A percentile compares a stretch with the other conserved stretches of the same genome.
phyloP scores from a whole-genome alignment of 179 eudicot genomes.

The Sideroxylon spinosum region DNA sequence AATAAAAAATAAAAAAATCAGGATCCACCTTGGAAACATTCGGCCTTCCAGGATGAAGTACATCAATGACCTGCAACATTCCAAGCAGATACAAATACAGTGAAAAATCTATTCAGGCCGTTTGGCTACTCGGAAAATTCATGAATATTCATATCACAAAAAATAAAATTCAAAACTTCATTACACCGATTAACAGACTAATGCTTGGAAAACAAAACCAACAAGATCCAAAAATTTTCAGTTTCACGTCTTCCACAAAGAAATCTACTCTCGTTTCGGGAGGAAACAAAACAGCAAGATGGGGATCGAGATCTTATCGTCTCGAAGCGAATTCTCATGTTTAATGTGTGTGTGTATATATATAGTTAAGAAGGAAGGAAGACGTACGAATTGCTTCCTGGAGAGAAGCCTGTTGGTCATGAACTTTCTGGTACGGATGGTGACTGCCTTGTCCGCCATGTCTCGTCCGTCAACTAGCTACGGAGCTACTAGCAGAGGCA shows the following conservation, averaged over 20 bases:
- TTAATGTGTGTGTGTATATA: background rate
- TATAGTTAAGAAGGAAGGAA: background rate
- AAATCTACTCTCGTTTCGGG: too few species aligned
- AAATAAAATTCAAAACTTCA: background rate
- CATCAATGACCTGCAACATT: conserved; percentile 55
- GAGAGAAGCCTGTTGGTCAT: conserved; percentile 86
- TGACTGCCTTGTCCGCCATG: conserved; percentile 87
- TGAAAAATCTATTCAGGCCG: background rate
- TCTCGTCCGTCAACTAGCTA: background rate
- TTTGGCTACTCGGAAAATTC: background rate
- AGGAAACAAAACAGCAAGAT: background rate
- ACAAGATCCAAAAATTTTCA: too few species aligned
- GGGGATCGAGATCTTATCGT: background rate
- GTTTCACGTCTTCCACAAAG: too few species aligned
- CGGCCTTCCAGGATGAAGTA: conserved; percentile 77
- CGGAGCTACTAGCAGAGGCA: background rate
- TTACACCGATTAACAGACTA: too few species aligned
- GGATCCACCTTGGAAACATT: conserved; percentile 66
- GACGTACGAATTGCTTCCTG: conserved; percentile 68
- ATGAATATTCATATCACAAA: background rate
- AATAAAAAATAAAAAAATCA: too few species aligned
- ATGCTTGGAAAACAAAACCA: too few species aligned
- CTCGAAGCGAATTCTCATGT: background rate
- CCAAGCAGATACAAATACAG: background rate
- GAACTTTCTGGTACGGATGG: conserved; percentile 76